Percentiles rank a stretch among this genome's conserved stretches.
Evolutionary conservation across 257 asterid species (phyloP).

Genomic region (Solanum piurae): DNA sequence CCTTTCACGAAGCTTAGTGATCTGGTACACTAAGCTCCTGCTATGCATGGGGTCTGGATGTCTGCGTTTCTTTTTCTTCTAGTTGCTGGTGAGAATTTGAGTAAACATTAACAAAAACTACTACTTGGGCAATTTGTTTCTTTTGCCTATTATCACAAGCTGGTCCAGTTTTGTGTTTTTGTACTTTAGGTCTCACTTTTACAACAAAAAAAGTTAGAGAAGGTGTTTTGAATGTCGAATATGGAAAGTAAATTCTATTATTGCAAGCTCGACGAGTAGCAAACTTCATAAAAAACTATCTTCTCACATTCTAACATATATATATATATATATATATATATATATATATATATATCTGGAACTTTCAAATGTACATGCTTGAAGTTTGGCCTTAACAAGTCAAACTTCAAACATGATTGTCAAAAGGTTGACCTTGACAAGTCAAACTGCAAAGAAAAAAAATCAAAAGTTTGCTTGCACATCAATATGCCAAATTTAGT

Average conservation of each 20-base stretch:
- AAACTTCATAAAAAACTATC: background rate
- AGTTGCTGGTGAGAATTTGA: background rate
- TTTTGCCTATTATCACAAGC: background rate
- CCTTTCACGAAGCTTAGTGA: background rate
- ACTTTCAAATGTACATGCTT: background rate
- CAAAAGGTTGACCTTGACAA: background rate
- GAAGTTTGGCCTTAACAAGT: background rate
- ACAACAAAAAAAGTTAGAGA: background rate
- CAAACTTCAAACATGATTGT: background rate
- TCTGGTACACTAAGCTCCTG: too few species aligned
- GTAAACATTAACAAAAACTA: background rate
- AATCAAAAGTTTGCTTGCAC: background rate
- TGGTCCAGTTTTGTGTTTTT: background rate
- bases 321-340: too few species aligned
- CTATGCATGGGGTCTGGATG: background rate
- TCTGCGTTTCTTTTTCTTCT: background rate
- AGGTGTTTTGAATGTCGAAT: background rate
- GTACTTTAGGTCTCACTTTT: background rate
- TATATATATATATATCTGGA: too few species aligned
- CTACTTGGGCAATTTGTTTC: background rate
- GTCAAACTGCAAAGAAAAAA: background rate
- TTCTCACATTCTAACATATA: background rate
- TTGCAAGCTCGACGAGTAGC: background rate
- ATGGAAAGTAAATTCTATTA: background rate
- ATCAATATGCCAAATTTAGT: background rate